Conservation (phyloP, 306 rosid genomes). For the Rosa chinensis region DNA sequence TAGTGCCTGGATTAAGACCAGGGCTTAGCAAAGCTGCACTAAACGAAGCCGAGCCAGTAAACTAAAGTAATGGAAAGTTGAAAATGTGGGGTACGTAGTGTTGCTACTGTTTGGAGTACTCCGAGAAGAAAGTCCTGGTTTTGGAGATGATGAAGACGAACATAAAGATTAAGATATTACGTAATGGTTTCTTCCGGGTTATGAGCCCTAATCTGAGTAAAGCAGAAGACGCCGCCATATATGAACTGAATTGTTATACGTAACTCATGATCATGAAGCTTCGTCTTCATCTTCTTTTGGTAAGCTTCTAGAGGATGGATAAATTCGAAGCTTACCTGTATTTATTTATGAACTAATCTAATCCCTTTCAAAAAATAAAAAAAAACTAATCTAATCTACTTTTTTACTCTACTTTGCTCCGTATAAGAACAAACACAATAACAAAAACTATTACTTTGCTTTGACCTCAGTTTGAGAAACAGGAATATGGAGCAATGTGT, state of each 20-base stretch:
- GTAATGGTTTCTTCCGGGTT: background rate
- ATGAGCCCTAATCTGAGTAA: slow-evolving; percentile 2
- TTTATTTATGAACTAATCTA: background rate
- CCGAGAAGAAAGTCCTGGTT: background rate
- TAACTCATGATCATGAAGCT: slow-evolving; percentile 22
- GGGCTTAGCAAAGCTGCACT: background rate
- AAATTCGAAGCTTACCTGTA: background rate
- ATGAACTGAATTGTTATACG: background rate
- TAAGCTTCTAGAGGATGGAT: slow-evolving; percentile 20
- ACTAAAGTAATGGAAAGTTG: background rate
- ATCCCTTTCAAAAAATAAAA: background rate
- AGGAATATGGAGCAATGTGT: slow-evolving; percentile 8
- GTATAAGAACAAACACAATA: background rate
- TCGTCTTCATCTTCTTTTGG: background rate
- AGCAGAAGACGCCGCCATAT: slow-evolving; percentile 29
- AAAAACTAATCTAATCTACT: no score
- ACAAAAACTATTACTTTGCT: background rate
- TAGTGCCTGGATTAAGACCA: background rate
- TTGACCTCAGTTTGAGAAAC: background rate
- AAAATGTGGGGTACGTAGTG: background rate
- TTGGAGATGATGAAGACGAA: background rate
- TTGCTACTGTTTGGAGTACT: background rate
- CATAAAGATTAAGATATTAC: background rate
- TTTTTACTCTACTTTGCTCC: background rate
- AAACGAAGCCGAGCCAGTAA: background rate